Conservation (phyloP, 257 asterid species). For the Solanum medicagineum region DNA sequence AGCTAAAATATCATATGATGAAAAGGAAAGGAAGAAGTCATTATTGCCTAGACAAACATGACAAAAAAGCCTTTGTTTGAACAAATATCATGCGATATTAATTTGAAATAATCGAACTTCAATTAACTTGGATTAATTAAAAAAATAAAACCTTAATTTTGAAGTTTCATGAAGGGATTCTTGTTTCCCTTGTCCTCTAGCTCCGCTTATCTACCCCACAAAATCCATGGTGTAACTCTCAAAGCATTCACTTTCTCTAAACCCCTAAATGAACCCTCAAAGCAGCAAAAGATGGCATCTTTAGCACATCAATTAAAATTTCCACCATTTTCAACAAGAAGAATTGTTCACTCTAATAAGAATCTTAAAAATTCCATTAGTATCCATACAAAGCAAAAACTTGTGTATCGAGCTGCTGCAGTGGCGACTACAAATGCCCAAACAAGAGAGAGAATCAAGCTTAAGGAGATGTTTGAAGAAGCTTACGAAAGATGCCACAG, state of each 20-base stretch:
- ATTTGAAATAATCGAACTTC: no score
- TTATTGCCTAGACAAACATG: no score
- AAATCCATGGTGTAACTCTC: not conserved
- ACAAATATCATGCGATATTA: no score
- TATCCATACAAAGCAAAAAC: slow-evolving; percentile 7
- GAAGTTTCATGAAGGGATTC: not conserved
- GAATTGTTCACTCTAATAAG: not conserved
- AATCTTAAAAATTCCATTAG: slow-evolving; percentile 4
- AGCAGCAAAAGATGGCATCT: slow-evolving; percentile 38
- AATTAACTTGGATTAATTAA: no score
- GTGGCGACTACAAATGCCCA: slow-evolving; percentile 34
- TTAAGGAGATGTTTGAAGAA: slow-evolving; percentile 79
- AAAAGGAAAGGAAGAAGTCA: no score
- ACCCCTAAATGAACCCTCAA: not conserved
- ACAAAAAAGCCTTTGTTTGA: no score
- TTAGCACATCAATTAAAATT: slow-evolving; percentile 61
- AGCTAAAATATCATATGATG: no score
- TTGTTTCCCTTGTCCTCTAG: not conserved
- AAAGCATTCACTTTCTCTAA: not conserved
- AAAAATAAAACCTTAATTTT: not conserved
- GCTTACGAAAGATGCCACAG: slow-evolving; percentile 81
- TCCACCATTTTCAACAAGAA: slow-evolving; percentile 38
- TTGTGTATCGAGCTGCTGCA: slow-evolving; percentile 31
- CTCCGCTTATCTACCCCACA: not conserved
- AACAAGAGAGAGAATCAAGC: slow-evolving; percentile 61